These are phyloP conservation scores for Cymbopogon flexuosus DNA, from an alignment of 202 grass and related monocot species.

Conservation along the genomic window DNA sequence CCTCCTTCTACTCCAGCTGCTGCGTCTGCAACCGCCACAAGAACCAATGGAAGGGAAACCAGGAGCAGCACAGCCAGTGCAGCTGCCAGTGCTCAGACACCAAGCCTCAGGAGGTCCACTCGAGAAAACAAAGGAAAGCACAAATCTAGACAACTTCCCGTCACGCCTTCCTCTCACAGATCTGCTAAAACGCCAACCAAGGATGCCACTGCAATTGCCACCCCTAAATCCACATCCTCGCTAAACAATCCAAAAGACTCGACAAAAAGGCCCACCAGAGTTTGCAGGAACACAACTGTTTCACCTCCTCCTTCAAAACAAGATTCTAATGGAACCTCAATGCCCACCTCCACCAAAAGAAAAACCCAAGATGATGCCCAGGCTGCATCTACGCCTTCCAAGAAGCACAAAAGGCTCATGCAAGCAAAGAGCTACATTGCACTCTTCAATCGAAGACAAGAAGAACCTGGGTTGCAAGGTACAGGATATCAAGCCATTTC, in stretches of 20 bases:
- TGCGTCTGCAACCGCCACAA: slow-evolving; percentile 5
- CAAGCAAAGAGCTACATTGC: slow-evolving; percentile 32
- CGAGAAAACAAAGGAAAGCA: slow-evolving; percentile 46
- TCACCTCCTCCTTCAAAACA: slow-evolving; percentile 31
- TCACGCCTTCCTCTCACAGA: slow-evolving; percentile 20
- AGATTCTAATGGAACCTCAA: slow-evolving; percentile 17
- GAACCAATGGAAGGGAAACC: slow-evolving; percentile 26
- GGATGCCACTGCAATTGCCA: neutral
- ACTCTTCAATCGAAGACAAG: slow-evolving; percentile 1
- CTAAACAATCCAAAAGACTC: slow-evolving; percentile 29
- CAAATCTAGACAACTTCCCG: neutral
- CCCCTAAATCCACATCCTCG: slow-evolving; percentile 3
- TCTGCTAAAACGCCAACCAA: slow-evolving; percentile 26
- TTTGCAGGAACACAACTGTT: slow-evolving; percentile 19
- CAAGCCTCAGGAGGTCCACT: slow-evolving; percentile 65
- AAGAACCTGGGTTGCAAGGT: slow-evolving; percentile 41
- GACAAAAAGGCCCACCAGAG: slow-evolving; percentile 26
- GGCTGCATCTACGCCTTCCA: neutral
- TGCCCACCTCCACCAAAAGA: slow-evolving; percentile 21
- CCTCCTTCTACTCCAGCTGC: neutral
- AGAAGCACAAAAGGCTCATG: slow-evolving; percentile 47
- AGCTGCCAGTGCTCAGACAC: neutral
- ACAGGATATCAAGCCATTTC: neutral
- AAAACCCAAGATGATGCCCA: slow-evolving; percentile 8
- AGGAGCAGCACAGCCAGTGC: neutral